Conservation (phyloP, 306 rosid genomes). For the Inga leiocalycina region DNA sequence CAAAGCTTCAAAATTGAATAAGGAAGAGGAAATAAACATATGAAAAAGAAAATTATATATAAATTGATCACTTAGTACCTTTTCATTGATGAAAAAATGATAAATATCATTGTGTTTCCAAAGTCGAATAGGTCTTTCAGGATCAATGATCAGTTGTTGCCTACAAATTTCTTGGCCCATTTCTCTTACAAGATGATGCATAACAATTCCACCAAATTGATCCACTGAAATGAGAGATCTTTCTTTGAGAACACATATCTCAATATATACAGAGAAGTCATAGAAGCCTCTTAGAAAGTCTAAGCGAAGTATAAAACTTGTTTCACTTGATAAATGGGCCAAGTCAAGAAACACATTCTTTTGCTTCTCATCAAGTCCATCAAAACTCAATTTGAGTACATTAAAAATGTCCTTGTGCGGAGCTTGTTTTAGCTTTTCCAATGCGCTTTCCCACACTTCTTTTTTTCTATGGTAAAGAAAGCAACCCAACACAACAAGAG, state of each 20-base stretch:
- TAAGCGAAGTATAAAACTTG: background rate
- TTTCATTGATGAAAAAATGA: background rate
- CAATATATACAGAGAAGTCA: background rate
- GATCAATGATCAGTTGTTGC: background rate
- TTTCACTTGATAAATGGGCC: background rate
- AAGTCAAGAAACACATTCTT: constrained; percentile 1
- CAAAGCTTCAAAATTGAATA: background rate
- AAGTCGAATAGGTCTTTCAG: background rate
- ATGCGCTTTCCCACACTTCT: constrained; percentile 8
- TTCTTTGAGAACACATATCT: background rate
- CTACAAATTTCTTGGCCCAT: background rate
- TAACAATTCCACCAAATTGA: background rate
- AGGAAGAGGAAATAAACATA: background rate
- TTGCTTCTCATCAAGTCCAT: background rate
- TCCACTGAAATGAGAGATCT: background rate
- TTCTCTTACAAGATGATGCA: background rate
- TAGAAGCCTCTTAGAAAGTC: background rate
- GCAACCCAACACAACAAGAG: constrained; percentile 25
- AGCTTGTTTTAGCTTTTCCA: background rate
- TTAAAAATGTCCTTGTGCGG: background rate
- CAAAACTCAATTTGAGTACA: constrained; percentile 16
- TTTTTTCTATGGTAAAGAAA: background rate
- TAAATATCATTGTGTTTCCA: background rate
- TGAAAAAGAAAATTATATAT: background rate
- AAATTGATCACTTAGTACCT: background rate